Base-by-base conservation (phyloP, 345 rosid genomes). In the Arabidopsis thaliana region DNA sequence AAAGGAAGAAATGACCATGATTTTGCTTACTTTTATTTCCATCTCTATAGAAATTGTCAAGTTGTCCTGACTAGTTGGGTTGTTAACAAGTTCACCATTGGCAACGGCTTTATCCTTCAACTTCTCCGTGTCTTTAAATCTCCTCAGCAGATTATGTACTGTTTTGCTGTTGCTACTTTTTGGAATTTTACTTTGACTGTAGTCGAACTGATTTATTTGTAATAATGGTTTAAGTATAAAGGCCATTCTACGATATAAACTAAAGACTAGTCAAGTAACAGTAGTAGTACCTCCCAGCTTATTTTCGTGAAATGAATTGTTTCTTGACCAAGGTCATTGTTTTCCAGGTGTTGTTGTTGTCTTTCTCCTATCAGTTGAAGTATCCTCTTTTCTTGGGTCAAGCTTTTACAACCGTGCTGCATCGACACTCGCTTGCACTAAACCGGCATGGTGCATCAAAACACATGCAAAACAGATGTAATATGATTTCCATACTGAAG, bases 111-210 rank as follows among this genome's bases (percentile, higher is more conserved):
- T 63, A 2, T 63, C 44, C 24, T 45, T 62, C 63, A 41, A 30
- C 55, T 63, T 73, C 55, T 64, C 23, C 8, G 53, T 53, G 24
- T 73, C 63, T 52, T 73, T 52, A 28, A 53, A 3, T 13, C 5
- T 42, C 55, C 69, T 73, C 36, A 73, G 13, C 45, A 73, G 69
- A 52, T 73, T 62, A 55, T 73, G 55, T 44, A 73, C 45, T 30
- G 7, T 7, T 62, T 64, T 62, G 36, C 14, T 73, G 55, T 51
- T 34, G n/a, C 53, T 62, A 16, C 53, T 32, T 10, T 23, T 73
- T 73, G 77, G 71, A 44, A 73, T 5, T 41, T 2, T 53, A 2
- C 63, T 53, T 42, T 41, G 55, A 20, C 6, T 41, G 37, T 64
- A 33, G 11, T 11, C 32, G 12, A 73, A 64, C 64, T 73, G 63